These are phyloP conservation scores for Cephaloascus fragrans DNA, from an alignment of 805 yeast genomes.

Conservation along the genomic window DNA sequence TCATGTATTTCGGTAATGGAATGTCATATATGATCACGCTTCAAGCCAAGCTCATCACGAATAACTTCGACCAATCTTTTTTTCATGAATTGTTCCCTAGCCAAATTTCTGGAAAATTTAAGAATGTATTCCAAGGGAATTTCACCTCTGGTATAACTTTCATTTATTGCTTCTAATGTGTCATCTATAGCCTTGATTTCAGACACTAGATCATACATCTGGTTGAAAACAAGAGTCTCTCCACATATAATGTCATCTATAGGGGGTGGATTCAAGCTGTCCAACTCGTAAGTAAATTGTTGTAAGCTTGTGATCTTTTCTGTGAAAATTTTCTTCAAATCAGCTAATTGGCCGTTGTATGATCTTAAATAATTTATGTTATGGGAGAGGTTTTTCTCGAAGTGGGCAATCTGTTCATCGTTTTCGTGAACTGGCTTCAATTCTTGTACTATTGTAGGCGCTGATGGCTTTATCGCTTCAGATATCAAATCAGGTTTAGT, in stretches of 20 bases:
- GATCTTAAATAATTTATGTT: slow-evolving; percentile 3
- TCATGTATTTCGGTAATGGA: not conserved
- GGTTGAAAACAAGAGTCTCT: slow-evolving; percentile 45
- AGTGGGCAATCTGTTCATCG: slow-evolving; percentile 10
- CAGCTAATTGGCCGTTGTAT: slow-evolving; percentile 9
- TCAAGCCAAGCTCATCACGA: not conserved
- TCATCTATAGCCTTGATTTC: slow-evolving; percentile 68
- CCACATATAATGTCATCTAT: slow-evolving; percentile 37
- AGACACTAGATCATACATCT: slow-evolving; percentile 53
- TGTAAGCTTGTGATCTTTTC: slow-evolving; percentile 17
- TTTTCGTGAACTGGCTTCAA: slow-evolving; percentile 12
- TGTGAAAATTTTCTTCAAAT: slow-evolving; percentile 15
- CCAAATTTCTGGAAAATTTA: slow-evolving; percentile 33
- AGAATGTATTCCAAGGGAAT: slow-evolving; percentile 21
- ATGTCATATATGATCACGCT: not conserved
- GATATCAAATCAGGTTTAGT: not conserved
- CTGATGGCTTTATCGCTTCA: slow-evolving; percentile 2
- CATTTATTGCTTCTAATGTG: slow-evolving; percentile 45
- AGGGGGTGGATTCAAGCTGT: slow-evolving; percentile 17
- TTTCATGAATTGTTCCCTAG: slow-evolving; percentile 53
- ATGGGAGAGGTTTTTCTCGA: slow-evolving; percentile 9
- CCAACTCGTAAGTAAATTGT: slow-evolving; percentile 18
- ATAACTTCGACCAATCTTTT: slow-evolving; percentile 37
- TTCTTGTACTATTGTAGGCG: slow-evolving; percentile 10
- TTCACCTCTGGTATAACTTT: slow-evolving; percentile 40